Evolutionary conservation across 768 basidiomycete genomes (phyloP).

Genomic region (Amanita fuliginea): DNA sequence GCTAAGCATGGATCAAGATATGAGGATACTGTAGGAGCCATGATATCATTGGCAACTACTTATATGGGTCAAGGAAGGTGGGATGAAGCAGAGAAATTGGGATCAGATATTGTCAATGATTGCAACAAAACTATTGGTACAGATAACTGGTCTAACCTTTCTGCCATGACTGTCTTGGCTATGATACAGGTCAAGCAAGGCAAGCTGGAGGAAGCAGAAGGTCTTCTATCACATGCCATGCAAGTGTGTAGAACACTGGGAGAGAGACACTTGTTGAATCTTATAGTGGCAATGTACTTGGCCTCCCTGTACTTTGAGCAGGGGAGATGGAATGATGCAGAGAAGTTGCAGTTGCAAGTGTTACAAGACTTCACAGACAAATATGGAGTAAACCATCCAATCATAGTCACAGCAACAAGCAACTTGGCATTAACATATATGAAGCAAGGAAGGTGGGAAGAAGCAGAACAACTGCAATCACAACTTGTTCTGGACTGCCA

Average conservation of each 20-base stretch:
- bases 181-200: neutral
- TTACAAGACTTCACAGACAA: neutral
- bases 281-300: too few species aligned
- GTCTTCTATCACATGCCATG: too few species aligned
- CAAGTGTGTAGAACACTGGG: too few species aligned
- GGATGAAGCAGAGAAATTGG: neutral
- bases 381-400: neutral
- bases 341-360: neutral
- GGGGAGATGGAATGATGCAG: neutral
- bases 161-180: neutral
- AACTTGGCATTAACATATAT: neutral
- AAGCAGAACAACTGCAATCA: neutral
- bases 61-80: neutral
- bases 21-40: neutral
- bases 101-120: neutral
- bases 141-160: neutral
- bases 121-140: neutral
- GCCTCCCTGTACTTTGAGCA: neutral
- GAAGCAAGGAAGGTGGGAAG: neutral
- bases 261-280: too few species aligned
- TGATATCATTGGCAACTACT: neutral
- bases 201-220: neutral
- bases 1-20: neutral
- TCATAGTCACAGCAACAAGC: neutral
- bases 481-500: neutral